These are phyloP conservation scores for Rhodotorula sp. DNA, from an alignment of 1,284 basidiomycete genomes.

Conservation along the genomic window DNA sequence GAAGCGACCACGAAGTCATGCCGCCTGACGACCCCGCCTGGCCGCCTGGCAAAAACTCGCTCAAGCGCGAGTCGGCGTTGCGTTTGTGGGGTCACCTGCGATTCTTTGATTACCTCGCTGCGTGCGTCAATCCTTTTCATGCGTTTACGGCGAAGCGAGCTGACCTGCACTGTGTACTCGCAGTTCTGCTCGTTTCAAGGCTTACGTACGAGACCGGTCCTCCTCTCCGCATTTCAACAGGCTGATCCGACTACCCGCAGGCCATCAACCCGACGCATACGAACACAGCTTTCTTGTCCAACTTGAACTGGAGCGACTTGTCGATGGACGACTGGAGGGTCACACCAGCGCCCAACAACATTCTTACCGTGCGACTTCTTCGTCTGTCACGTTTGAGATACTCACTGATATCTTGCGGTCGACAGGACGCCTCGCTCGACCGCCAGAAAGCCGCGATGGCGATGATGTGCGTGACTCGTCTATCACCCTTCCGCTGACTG, in stretches of 20 bases:
- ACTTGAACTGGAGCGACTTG: slow-evolving; percentile 27
- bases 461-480: slow-evolving; percentile 1
- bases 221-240: background rate
- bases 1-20: slow-evolving; percentile 28
- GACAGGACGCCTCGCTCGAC: slow-evolving; percentile 34
- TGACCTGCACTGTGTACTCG: background rate
- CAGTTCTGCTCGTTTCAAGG: slow-evolving; percentile 30
- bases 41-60: slow-evolving; percentile 33
- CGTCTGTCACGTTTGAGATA: too few relatives aligned
- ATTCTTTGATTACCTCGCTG: slow-evolving; percentile 28
- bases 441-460: slow-evolving; percentile 27
- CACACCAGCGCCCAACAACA: slow-evolving; percentile 4
- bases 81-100: slow-evolving; percentile 20
- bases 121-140: background rate
- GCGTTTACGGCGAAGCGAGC: too few relatives aligned
- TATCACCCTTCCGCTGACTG: too few relatives aligned
- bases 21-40: slow-evolving; percentile 27
- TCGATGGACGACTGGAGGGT: slow-evolving; percentile 31
- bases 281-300: slow-evolving; percentile 23
- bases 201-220: slow-evolving; percentile 20
- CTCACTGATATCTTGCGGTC: background rate
- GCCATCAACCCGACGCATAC: slow-evolving; percentile 31
- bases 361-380: background rate
- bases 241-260: background rate
- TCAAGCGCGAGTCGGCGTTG: slow-evolving; percentile 32